These are phyloP conservation scores for Solanum peruvianum DNA, from an alignment of 257 asterid species.

Conservation along the genomic window DNA sequence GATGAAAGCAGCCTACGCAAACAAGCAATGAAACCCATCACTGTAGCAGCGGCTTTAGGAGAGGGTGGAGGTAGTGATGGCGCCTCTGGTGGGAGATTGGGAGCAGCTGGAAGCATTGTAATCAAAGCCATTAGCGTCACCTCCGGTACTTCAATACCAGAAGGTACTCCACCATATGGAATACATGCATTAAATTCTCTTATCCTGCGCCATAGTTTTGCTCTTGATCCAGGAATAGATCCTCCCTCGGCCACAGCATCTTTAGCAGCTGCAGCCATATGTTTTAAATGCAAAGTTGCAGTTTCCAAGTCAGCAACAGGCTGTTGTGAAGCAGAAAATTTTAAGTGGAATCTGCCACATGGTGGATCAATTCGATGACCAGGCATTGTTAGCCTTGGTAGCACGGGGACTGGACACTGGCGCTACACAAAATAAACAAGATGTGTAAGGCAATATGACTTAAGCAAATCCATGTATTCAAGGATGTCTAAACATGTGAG, in stretches of 20 bases:
- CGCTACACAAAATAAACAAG: conserved; percentile 52
- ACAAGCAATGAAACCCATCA: conserved; percentile 91
- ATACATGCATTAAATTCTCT: conserved; percentile 95
- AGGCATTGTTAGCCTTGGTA: conserved; percentile 98
- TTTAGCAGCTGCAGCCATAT: conserved; percentile 93
- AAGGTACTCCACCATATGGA: conserved; percentile 85
- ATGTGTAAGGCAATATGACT: conserved; percentile 1
- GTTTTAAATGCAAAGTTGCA: conserved; percentile 85
- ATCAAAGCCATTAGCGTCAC: conserved; percentile 97
- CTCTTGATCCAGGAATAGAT: conserved; percentile 99
- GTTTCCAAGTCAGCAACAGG: conserved; percentile 55
- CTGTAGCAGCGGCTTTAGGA: conserved; percentile 98
- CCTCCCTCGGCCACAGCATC: conserved; percentile 99
- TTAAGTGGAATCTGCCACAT: conserved; percentile 81
- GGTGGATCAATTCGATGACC: conserved; percentile 98
- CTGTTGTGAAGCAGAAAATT: conserved; percentile 26
- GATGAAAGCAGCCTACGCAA: conserved; percentile 85
- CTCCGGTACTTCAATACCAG: conserved; percentile 86
- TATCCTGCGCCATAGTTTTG: conserved; percentile 95
- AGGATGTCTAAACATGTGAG: not conserved
- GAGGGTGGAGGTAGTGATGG: conserved; percentile 97
- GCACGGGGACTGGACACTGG: conserved; percentile 78
- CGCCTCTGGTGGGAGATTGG: conserved; percentile 92
- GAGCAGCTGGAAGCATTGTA: conserved; percentile 95
- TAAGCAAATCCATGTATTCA: not conserved